These are phyloP conservation scores for Chrysosporium queenslandicum DNA, from an alignment of 2,329 filamentous ascomycete genomes.

Conservation along the genomic window DNA sequence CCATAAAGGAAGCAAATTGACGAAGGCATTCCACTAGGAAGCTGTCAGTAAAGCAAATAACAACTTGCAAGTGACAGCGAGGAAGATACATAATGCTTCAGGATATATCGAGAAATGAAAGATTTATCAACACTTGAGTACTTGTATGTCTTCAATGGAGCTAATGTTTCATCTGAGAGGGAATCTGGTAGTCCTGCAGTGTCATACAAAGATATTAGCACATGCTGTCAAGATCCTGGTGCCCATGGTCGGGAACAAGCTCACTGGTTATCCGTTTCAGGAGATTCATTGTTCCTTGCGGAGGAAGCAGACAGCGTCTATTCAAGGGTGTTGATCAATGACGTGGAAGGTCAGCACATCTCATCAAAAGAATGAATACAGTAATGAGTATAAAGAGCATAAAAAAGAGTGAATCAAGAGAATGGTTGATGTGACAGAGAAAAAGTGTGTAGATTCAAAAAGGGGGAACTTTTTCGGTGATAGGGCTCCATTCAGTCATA, in stretches of 20 bases:
- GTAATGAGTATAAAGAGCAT: neutral
- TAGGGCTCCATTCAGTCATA: too few species aligned
- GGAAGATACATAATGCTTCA: conserved; percentile 76
- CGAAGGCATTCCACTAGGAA: conserved; percentile 89
- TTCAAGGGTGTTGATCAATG: neutral
- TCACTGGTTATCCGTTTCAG: conserved; percentile 6
- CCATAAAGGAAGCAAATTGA: conserved; percentile 87
- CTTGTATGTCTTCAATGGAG: conserved; percentile 90
- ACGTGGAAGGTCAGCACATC: neutral
- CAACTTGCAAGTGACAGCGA: neutral
- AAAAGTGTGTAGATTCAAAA: neutral
- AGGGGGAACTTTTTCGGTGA: too few species aligned
- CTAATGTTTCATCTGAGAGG: conserved; percentile 79
- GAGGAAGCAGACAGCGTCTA: neutral
- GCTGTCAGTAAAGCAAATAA: conserved; percentile 7
- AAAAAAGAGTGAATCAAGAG: neutral
- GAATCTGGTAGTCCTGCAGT: conserved; percentile 40
- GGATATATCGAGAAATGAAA: conserved; percentile 81
- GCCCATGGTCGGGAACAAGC: neutral
- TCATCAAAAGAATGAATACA: neutral
- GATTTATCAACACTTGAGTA: conserved; percentile 97
- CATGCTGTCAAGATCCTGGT: neutral
- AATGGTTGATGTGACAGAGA: neutral
- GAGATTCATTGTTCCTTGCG: neutral
- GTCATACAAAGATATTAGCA: neutral